phyloP scores from a whole-genome alignment of 1,284 basidiomycete species.

The Cryptococcus sp. region DNA sequence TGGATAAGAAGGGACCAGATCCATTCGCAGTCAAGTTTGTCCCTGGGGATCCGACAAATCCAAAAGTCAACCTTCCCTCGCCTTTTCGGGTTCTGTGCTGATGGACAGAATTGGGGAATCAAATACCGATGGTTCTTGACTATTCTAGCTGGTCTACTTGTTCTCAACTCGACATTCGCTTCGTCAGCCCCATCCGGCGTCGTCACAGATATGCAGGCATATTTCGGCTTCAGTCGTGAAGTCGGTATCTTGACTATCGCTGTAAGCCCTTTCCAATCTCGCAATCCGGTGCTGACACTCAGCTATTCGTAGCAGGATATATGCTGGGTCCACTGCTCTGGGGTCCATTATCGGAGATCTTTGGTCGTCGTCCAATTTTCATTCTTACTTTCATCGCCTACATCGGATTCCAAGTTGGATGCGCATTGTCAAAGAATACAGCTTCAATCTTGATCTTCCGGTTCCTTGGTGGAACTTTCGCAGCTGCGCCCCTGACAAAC shows the following conservation, averaged over 20 bases:
- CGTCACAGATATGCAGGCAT: constrained; percentile 46
- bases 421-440: constrained; percentile 60
- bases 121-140: constrained; percentile 64
- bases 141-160: constrained; percentile 57
- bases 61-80: constrained; percentile 32
- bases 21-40: constrained; percentile 44
- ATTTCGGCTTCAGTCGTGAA: constrained; percentile 59
- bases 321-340: constrained; percentile 62
- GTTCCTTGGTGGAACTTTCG: constrained; percentile 63
- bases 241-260: constrained; percentile 52
- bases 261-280: constrained; percentile 35
- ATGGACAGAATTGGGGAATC: constrained; percentile 56
- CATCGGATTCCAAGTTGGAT: constrained; percentile 56
- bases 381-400: constrained; percentile 64
- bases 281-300: constrained; percentile 5
- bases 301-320: constrained; percentile 47
- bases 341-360: constrained; percentile 55
- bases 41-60: constrained; percentile 42
- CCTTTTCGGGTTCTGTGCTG: background rate
- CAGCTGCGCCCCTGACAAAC: constrained; percentile 50
- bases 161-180: constrained; percentile 60
- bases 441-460: constrained; percentile 62
- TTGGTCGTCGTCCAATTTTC: constrained; percentile 60
- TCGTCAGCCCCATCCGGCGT: constrained; percentile 46
- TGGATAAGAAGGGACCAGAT: constrained; percentile 34